Conservation (phyloP, 2,329 filamentous ascomycete genomes). For the Cladosporium phlei region DNA sequence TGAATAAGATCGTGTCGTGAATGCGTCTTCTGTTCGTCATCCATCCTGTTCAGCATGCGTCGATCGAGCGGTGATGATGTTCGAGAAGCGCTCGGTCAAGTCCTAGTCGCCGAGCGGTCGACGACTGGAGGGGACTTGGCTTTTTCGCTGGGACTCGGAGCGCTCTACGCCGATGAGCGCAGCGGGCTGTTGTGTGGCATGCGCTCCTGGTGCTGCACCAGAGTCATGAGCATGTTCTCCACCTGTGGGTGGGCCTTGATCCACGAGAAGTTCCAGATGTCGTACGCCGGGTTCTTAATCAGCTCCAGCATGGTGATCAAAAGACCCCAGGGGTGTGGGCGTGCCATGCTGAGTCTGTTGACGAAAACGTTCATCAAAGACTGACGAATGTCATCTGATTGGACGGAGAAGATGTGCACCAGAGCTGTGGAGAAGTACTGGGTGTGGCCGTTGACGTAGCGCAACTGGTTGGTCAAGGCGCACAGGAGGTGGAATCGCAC, state of each 20-base stretch:
- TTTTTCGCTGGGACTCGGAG: background rate
- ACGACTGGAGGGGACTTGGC: background rate
- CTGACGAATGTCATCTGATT: conserved; percentile 73
- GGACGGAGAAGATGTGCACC: conserved; percentile 69
- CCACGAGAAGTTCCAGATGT: conserved; percentile 88
- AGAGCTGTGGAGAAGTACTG: conserved; percentile 87
- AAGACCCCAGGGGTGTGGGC: conserved; percentile 93
- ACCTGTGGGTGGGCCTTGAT: conserved; percentile 88
- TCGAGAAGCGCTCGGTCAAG: background rate
- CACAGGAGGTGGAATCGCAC: conserved; percentile 78
- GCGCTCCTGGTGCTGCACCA: conserved; percentile 26
- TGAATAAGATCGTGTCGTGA: conserved; percentile 4
- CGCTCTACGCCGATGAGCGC: conserved; percentile 8
- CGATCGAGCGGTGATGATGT: background rate
- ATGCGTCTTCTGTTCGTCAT: conserved; percentile 4
- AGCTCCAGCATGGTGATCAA: conserved; percentile 85
- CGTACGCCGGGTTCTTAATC: conserved; percentile 83
- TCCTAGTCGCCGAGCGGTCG: background rate
- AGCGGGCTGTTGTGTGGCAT: conserved; percentile 11
- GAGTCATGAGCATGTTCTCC: conserved; percentile 30
- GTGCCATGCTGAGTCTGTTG: conserved; percentile 80
- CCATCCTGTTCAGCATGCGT: no score
- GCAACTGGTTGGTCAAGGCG: conserved; percentile 85
- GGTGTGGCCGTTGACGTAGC: conserved; percentile 83
- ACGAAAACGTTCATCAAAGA: conserved; percentile 85